Conservation (phyloP, 1,139 yeast genomes). For the Pichia sp. region DNA sequence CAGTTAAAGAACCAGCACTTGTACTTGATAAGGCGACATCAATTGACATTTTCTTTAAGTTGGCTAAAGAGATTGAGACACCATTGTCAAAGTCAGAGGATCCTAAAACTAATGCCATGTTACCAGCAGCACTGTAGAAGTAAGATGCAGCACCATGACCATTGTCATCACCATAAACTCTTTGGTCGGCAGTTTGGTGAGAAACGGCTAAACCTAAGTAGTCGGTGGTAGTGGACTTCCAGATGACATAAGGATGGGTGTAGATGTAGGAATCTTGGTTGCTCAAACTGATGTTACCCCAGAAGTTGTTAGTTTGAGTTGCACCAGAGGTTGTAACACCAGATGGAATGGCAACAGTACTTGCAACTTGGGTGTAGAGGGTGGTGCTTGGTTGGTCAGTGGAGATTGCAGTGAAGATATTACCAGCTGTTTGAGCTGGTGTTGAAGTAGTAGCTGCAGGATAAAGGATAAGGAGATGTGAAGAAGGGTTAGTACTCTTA, state of each 20-base stretch:
- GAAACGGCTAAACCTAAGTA: slow-evolving; percentile 60
- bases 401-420: slow-evolving; percentile 36
- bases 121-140: slow-evolving; percentile 33
- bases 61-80: slow-evolving; percentile 43
- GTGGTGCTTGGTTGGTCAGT: slow-evolving; percentile 45
- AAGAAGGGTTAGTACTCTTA: not conserved
- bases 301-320: slow-evolving; percentile 78
- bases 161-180: slow-evolving; percentile 58
- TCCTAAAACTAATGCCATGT: slow-evolving; percentile 54
- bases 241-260: slow-evolving; percentile 78
- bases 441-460: not conserved
- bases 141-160: slow-evolving; percentile 29
- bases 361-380: slow-evolving; percentile 43
- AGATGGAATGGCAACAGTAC: slow-evolving; percentile 40
- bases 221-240: slow-evolving; percentile 45
- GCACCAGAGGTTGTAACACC: slow-evolving; percentile 49
- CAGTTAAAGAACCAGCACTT: slow-evolving; percentile 32
- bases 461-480: not conserved
- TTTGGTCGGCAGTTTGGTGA: slow-evolving; percentile 53
- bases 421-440: slow-evolving; percentile 25
- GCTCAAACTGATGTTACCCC: slow-evolving; percentile 68
- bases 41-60: slow-evolving; percentile 57
- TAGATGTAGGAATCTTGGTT: slow-evolving; percentile 59
- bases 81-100: slow-evolving; percentile 45
- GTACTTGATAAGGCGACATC: slow-evolving; percentile 45